Evolutionary conservation across 176 grass and related monocot genomes (phyloP), one percentile per base, ranked within the genome.

Genomic region (Coix lacrymajobi): DNA sequence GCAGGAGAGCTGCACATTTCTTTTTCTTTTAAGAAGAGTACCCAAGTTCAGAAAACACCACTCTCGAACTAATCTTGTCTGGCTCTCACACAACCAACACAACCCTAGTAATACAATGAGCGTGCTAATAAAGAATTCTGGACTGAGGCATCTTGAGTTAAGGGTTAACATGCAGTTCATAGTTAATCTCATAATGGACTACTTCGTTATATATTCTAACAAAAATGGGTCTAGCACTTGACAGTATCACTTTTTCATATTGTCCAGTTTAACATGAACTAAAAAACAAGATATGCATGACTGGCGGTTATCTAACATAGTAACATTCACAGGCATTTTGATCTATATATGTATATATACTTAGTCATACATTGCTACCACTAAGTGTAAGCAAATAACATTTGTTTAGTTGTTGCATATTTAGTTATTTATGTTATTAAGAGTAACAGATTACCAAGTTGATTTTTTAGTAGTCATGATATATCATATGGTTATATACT

Each of bases 371-470:
- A 19, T 40, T 40, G 8, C 17, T 28, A 70, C 22, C 9, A 0
- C 54, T 11, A 58, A 58, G 9, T 58, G 54, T 25, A 58, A 58
- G 52, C 34, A 76, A 69, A 67, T 7, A 34, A 37, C 63, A 65
- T 15, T 73, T 80, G 56, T 44, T 63, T 72, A 56, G 43, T 56
- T 65, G 41, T 32, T 25, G 2, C 36, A 54, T 81, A 72, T 22
- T 49, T 82, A 48, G 71, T 52, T 81, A 72, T 28, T 49, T 83
- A 51, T 84, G 46, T 38, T 65, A 60, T 48, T 56, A 68, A 33
- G 28, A 67, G 36, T 77, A 74, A 11, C 72, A 77, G 51, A 70
- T 75, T 58, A 62, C 8, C 37, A 39, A 71, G 25, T 29, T 87
- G 64, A 29, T 49, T 37, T 60, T 87, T 32, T 51, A 64, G 62